Percentiles rank a stretch among this genome's conserved stretches.
These are phyloP conservation scores for Roridomyces roridus DNA, from an alignment of 768 basidiomycete genomes.

Conservation along the genomic window DNA sequence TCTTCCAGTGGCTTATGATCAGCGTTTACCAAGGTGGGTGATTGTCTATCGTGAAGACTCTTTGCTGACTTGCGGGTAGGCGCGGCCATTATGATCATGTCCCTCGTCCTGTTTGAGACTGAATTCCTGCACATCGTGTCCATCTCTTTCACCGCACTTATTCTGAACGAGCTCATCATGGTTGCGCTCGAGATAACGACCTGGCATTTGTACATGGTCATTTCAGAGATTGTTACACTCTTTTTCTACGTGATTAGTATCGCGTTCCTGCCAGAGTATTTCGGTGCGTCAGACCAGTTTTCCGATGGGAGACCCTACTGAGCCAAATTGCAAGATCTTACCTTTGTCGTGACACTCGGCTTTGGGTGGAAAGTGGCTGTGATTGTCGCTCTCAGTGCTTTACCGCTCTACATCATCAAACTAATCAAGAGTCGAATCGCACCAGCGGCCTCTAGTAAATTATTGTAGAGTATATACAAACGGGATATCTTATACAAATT, in stretches of 20 bases:
- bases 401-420: slow-evolving; percentile 93
- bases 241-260: slow-evolving; percentile 91
- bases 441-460: slow-evolving; percentile 93
- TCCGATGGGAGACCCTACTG: slow-evolving; percentile 11
- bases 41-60: background rate
- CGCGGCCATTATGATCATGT: slow-evolving; percentile 98
- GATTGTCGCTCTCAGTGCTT: slow-evolving; percentile 92
- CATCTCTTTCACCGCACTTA: slow-evolving; percentile 95
- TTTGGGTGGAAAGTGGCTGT: slow-evolving; percentile 96
- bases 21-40: slow-evolving; percentile 91
- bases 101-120: slow-evolving; percentile 93
- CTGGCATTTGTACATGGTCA: slow-evolving; percentile 96
- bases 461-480: slow-evolving; percentile 57
- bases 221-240: slow-evolving; percentile 89
- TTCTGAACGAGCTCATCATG: slow-evolving; percentile 98
- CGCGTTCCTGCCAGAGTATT: slow-evolving; percentile 94
- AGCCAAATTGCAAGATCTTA: slow-evolving; percentile 65
- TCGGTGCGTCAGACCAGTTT: slow-evolving; percentile 66
- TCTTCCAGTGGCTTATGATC: slow-evolving; percentile 98
- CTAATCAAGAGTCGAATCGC: slow-evolving; percentile 83
- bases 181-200: slow-evolving; percentile 97
- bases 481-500: too few relatives aligned
- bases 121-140: slow-evolving; percentile 98
- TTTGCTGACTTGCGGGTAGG: slow-evolving; percentile 49
- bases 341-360: slow-evolving; percentile 85